These are phyloP conservation scores for Hypoxylon rubiginosum DNA, from an alignment of 2,329 filamentous ascomycete genomes.

Conservation along the genomic window DNA sequence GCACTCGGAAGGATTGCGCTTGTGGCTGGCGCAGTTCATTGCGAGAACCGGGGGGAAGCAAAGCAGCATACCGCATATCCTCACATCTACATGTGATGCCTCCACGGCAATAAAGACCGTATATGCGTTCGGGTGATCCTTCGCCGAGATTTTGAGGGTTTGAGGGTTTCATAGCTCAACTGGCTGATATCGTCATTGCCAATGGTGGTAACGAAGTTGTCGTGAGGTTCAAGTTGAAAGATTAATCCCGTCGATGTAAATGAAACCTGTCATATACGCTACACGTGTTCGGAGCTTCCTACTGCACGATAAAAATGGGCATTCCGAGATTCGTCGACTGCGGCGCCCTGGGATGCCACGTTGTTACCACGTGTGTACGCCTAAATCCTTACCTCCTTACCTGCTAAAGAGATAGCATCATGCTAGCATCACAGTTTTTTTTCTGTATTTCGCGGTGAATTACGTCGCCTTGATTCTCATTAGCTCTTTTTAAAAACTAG, in stretches of 20 bases:
- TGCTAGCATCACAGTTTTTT: neutral
- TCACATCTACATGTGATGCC: conserved; percentile 14
- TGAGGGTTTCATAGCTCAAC: conserved; percentile 14
- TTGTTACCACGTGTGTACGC: neutral
- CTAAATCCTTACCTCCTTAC: neutral
- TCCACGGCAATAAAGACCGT: neutral
- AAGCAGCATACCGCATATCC: conserved; percentile 11
- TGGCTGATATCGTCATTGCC: neutral
- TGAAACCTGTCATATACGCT: neutral
- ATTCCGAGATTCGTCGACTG: neutral
- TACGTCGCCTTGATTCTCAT: neutral
- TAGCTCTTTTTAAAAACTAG: neutral
- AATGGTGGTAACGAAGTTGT: no score
- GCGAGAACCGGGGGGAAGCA: conserved; percentile 13
- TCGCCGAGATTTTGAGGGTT: conserved; percentile 12
- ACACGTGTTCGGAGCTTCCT: neutral
- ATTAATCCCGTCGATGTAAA: no score
- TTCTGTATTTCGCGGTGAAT: neutral
- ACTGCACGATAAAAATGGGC: neutral
- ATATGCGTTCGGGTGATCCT: conserved; percentile 25
- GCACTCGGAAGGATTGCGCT: conserved; percentile 28
- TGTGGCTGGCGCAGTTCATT: conserved; percentile 27
- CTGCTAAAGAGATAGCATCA: neutral
- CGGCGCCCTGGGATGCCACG: neutral
- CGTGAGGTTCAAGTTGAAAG: neutral